Evolutionary conservation across 805 yeast species (phyloP).

Genomic region (Lachancea thermotolerans): DNA sequence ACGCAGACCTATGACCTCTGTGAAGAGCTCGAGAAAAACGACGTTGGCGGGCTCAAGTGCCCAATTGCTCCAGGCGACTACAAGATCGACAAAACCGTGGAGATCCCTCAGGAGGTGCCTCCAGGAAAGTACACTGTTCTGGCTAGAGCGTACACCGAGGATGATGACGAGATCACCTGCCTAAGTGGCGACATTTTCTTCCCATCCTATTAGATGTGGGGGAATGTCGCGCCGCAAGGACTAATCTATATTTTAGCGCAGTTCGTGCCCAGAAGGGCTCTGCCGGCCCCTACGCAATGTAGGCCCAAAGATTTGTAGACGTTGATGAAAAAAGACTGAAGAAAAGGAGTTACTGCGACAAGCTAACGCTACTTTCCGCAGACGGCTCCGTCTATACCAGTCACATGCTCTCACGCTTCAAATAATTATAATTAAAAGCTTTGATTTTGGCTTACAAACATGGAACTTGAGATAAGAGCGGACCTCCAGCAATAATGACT

Average conservation of each 20-base stretch:
- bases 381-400: too few relatives aligned
- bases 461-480: too few relatives aligned
- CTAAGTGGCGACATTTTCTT: slow-evolving; percentile 61
- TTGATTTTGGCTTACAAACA: too few relatives aligned
- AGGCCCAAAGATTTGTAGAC: too few relatives aligned
- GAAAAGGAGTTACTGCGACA: too few relatives aligned
- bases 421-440: too few relatives aligned
- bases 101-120: slow-evolving; percentile 86
- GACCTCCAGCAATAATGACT: too few relatives aligned
- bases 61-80: slow-evolving; percentile 72
- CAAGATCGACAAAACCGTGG: slow-evolving; percentile 61
- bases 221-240: neutral
- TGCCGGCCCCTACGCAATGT: too few relatives aligned
- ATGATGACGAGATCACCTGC: slow-evolving; percentile 79
- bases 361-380: too few relatives aligned
- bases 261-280: too few relatives aligned
- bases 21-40: slow-evolving; percentile 78
- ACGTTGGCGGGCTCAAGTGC: slow-evolving; percentile 53
- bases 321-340: too few relatives aligned
- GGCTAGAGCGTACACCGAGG: slow-evolving; percentile 85
- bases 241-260: neutral
- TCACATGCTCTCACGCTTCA: too few relatives aligned
- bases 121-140: slow-evolving; percentile 85
- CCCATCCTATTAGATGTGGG: slow-evolving; percentile 23
- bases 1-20: slow-evolving; percentile 92